phyloP scores from a whole-genome alignment of 2,329 filamentous ascomycete genomes.

The Arthrocladium fulminans region DNA sequence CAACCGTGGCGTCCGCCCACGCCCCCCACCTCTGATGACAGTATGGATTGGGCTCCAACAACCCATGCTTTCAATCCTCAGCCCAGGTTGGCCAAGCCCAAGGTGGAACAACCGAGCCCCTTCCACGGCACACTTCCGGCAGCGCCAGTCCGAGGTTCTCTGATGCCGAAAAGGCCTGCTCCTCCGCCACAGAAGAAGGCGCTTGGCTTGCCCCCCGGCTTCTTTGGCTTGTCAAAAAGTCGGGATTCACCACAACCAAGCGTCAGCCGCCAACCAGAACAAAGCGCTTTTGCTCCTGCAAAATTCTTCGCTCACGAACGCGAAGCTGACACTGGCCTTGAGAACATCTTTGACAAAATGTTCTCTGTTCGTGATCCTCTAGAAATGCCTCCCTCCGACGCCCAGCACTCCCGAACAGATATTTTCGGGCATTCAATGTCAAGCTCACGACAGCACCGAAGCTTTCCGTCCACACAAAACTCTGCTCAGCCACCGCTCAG shows the following conservation, averaged over 20 bases:
- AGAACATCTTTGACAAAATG: constrained; percentile 37
- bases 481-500: constrained; percentile 1
- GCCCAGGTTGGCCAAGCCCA: constrained; percentile 24
- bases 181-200: constrained; percentile 16
- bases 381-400: neutral
- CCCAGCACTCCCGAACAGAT: neutral
- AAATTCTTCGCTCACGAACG: constrained; percentile 39
- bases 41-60: constrained; percentile 46
- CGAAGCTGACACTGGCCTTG: constrained; percentile 37
- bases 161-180: constrained; percentile 30
- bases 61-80: constrained; percentile 21
- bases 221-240: constrained; percentile 24
- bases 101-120: constrained; percentile 30
- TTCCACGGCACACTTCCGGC: constrained; percentile 37
- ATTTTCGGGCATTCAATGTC: neutral
- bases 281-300: constrained; percentile 34
- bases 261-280: constrained; percentile 15
- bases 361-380: constrained; percentile 30
- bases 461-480: neutral
- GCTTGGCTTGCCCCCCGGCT: constrained; percentile 26
- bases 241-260: constrained; percentile 22
- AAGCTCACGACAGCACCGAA: neutral
- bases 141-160: constrained; percentile 32
- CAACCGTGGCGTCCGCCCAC: constrained; percentile 33
- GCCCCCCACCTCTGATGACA: constrained; percentile 27